Base-by-base conservation (phyloP, 2,329 filamentous ascomycete species). In the Blumeria hordei region DNA sequence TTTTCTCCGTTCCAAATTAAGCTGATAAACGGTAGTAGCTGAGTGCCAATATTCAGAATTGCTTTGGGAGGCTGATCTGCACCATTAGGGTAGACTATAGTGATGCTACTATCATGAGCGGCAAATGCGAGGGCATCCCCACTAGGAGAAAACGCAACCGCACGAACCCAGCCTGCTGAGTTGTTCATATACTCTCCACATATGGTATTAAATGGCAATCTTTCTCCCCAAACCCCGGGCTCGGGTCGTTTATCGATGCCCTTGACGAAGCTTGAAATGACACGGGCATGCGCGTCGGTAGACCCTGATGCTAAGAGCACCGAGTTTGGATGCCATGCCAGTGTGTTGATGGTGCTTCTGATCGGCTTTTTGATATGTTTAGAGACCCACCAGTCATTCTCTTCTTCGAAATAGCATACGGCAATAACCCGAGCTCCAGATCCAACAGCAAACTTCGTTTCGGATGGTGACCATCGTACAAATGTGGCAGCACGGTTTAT, bases 371-470 rank as follows among this genome's bases (percentile, higher is more conserved):
- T 96, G 66, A 98, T 72, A 70, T 98, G 92, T 75, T 98, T 98
- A 39, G 88, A 95, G 44, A 98, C 90, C 92, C 92, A 98, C 92
- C 92, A 98, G 73, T 98, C 88, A 70, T 98, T 95, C 70, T 98
- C 92, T 68, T 94, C 86, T 67, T 98, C 92, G 63, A 98, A 98
- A 73, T 96, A 96, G 75, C 92, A 98, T 62, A 96, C 78, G 43
- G 92, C 88, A 64, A 98, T 94, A 60, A 94, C 84, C 59, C 92
- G 82, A 62, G 94, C 92, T 58, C 92, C 92, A 33, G 88, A 95
- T 58, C 92, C 92, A 32, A 96, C 92, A 55, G 92, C 92, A 68
- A 98, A 98, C 70, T 98, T 98, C 67, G 81, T 84, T 74, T 98
- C 92, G 21, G 85, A 90, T 2, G 92, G 92, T 21, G 88, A 93